phyloP scores from a whole-genome alignment of 176 grass and related monocot species.

The Rhynchospora tenuis region DNA sequence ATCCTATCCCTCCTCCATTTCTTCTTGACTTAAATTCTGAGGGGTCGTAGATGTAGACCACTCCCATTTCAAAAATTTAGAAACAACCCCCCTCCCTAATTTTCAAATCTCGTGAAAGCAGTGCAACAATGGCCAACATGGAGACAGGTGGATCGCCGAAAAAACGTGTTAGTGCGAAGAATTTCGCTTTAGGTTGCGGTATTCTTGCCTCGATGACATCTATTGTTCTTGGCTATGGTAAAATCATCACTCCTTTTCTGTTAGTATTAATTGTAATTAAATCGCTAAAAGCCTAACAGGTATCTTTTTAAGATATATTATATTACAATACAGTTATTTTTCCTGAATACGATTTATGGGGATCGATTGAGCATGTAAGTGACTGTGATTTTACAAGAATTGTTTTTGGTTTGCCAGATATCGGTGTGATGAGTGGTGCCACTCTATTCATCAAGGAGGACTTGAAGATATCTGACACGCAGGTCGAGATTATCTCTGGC shows the following conservation, averaged over 20 bases:
- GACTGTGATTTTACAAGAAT: background rate
- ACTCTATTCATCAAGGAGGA: slow-evolving; percentile 72
- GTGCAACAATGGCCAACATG: background rate
- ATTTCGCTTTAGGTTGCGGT: background rate
- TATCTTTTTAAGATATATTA: no score
- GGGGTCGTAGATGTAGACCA: background rate
- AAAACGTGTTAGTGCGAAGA: background rate
- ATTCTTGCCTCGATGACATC: slow-evolving; percentile 24
- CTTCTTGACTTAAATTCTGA: background rate
- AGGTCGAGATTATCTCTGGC: slow-evolving; percentile 70
- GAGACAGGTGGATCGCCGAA: background rate
- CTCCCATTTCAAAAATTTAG: background rate
- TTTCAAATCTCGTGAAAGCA: background rate
- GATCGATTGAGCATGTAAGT: no score
- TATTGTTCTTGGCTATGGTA: slow-evolving; percentile 26
- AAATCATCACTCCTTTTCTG: background rate
- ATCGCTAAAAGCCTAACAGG: no score
- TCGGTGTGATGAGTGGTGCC: slow-evolving; percentile 66
- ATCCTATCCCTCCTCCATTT: background rate
- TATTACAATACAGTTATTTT: no score
- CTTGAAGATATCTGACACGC: slow-evolving; percentile 50
- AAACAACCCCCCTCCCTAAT: background rate
- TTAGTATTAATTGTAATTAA: background rate
- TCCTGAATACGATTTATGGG: no score
- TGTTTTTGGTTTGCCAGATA: slow-evolving; percentile 30